Base-by-base conservation (phyloP, 495 filamentous ascomycete genomes). In the Penicillium paradoxum region DNA sequence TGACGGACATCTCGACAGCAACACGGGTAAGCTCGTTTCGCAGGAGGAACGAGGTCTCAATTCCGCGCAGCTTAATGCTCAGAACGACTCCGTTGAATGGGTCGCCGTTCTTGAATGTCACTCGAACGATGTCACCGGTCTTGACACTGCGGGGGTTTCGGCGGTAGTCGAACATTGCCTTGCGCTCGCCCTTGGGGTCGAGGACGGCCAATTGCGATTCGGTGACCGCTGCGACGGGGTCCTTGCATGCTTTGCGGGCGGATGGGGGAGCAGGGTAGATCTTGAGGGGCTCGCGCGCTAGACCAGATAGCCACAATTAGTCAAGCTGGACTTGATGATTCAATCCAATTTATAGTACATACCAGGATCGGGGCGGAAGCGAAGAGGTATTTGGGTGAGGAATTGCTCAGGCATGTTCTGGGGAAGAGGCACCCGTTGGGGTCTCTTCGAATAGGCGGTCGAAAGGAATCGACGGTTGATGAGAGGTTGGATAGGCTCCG, bases 1-100 rank as follows among this genome's bases (percentile, higher is more conserved):
- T 99, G 65, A 85, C 89, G 81, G 89, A 96, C 89, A 96, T 91
- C 82, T 99, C 93, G n/a, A 96, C 90, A 41, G 89, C 88, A 6
- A 93, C 81, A 48, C 86, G 79, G 38, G 83, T 85, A 48, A 99
- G 67, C 57, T 91, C 82, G 61, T 90, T 91, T 22, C 93, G 79
- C 47, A 99, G 76, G 54, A 96, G 69, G 38, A 97, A 81, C 1
- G 84, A 86, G 6, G 89, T 92, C 68, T 99, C 93, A 21, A 95
- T 78, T 55, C 91, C 91, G 6, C 82, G 80, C 32, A 91, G 77
- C 24, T 90, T 84, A 64, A 97, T 92, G 58, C 84, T 87, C 60
- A 99, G 67, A 55, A 85, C 86, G 10, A 95, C 88, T 25, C 93
- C 93, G 13, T 90, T 79, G 68, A 96, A 97, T 0, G 93, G 91